Percentiles rank a stretch among this genome's conserved stretches.
phyloP scores from a whole-genome alignment of 306 rosid species.

The Vicia villosa region DNA sequence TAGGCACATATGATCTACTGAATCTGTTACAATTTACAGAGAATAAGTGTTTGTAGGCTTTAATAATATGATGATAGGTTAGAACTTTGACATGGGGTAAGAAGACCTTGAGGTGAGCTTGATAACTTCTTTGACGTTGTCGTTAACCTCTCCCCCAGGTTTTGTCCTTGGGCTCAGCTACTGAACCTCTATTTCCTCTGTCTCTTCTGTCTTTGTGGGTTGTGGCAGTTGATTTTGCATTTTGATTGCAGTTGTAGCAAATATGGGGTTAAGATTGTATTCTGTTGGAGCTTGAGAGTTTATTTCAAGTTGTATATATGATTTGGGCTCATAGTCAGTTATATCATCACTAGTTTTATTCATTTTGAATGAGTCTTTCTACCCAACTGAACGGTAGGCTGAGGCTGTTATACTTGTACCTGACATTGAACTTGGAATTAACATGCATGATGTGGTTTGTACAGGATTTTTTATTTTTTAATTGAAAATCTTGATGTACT shows the following conservation, averaged over 20 bases:
- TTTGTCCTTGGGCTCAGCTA: constrained; percentile 8
- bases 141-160: neutral
- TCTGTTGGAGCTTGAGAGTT: constrained; percentile 27
- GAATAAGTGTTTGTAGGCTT: neutral
- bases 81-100: neutral
- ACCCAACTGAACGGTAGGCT: neutral
- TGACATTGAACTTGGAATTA: neutral
- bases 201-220: constrained; percentile 28
- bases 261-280: constrained; percentile 8
- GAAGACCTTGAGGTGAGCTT: neutral
- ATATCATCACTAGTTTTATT: neutral
- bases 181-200: constrained; percentile 3
- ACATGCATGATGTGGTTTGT: constrained; percentile 17
- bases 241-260: constrained; percentile 26
- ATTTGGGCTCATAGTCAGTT: constrained; percentile 27
- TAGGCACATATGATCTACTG: neutral
- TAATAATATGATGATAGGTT: neutral
- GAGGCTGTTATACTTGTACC: constrained; percentile 1
- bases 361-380: constrained; percentile 13
- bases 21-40: neutral
- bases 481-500: constrained; percentile 10
- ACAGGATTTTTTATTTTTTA: neutral
- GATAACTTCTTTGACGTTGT: neutral
- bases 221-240: constrained; percentile 32
- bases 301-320: constrained; percentile 7